Percentiles rank a stretch among this genome's conserved stretches.
These are phyloP conservation scores for Diaporthe velutina DNA, from an alignment of 2,329 filamentous ascomycete species.

Conservation along the genomic window DNA sequence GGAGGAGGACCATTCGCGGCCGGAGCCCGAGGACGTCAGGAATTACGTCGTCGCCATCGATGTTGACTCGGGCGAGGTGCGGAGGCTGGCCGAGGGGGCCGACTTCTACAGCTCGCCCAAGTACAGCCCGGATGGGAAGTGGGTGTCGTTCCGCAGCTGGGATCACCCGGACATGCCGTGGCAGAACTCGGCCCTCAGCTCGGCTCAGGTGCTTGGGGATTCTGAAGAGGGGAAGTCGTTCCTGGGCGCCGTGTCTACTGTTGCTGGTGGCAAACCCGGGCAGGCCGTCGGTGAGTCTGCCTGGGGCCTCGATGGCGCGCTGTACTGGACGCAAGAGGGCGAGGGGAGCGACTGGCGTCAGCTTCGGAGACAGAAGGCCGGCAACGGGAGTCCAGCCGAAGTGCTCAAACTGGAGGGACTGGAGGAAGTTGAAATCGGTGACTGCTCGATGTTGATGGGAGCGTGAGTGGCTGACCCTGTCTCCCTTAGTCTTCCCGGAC, in stretches of 20 bases:
- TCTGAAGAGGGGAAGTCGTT: constrained; percentile 46
- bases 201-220: constrained; percentile 54
- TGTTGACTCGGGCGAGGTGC: constrained; percentile 55
- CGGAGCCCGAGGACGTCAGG: constrained; percentile 49
- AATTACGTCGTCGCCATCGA: constrained; percentile 58
- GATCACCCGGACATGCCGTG: constrained; percentile 67
- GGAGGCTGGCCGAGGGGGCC: constrained; percentile 55
- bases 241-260: constrained; percentile 42
- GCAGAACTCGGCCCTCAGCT: constrained; percentile 58
- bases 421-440: constrained; percentile 57
- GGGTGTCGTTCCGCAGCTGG: constrained; percentile 67
- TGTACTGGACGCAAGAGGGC: constrained; percentile 63
- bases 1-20: constrained; percentile 62
- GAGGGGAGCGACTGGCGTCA: constrained; percentile 57
- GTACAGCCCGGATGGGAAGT: constrained; percentile 60
- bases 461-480: constrained; percentile 44
- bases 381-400: constrained; percentile 42
- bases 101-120: constrained; percentile 67
- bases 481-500: neutral
- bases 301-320: constrained; percentile 62
- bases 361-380: constrained; percentile 54
- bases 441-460: constrained; percentile 47
- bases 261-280: constrained; percentile 42
- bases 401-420: constrained; percentile 53
- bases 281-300: constrained; percentile 64